Evolutionary conservation across 2,329 filamentous ascomycete genomes (phyloP), one percentile per base, ranked within the genome.

Genomic region (Beauveria asiatica): DNA sequence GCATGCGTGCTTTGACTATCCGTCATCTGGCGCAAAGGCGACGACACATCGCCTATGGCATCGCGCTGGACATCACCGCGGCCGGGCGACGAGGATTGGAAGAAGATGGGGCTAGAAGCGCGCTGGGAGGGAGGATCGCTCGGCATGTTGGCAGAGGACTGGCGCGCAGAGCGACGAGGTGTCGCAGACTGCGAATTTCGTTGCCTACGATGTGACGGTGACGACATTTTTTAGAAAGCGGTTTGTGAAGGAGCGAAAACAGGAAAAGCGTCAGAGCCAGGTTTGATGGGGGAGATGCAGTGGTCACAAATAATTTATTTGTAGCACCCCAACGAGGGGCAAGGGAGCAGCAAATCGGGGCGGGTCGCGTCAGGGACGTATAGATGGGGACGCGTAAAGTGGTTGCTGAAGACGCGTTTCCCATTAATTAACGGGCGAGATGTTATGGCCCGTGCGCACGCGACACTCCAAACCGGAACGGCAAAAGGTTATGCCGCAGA

Each of bases 51-150:
- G 49, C 68, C 67, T 45, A 69, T 70, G 8, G 69, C 69, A 37
- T 63, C 70, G 67, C 72, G 66, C 11, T 67, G 67, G 33, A 63
- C 66, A n/a, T 66, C 67, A 9, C 57, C 62, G 1, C 70, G 67
- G 16, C 67, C 66, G 1, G 77, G 74, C 7, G 79, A 77, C 10
- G 78, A 76, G 2, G 79, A 84, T 67, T 82, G 84, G 73, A 86
- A 95, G 73, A 90, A 89, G 64, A 96, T 80, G 45, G 92, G 92
- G 61, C 92, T 96, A 4, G 91, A 94, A 5, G 84, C 83, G 63
- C 86, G 77, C 66, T 80, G 78, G 23, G 79, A 78, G 23, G 74
- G 66, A 39, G 76, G 75, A 55, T 72, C 74, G 55, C 78, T 77
- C 63, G 81, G 80, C 56, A 80, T 81, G 48, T 70, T 71, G 42